Percentiles rank a stretch among this genome's conserved stretches.
Evolutionary conservation across 208 protist genomes (phyloP).

Genomic region (Leishmania aethiopica): DNA sequence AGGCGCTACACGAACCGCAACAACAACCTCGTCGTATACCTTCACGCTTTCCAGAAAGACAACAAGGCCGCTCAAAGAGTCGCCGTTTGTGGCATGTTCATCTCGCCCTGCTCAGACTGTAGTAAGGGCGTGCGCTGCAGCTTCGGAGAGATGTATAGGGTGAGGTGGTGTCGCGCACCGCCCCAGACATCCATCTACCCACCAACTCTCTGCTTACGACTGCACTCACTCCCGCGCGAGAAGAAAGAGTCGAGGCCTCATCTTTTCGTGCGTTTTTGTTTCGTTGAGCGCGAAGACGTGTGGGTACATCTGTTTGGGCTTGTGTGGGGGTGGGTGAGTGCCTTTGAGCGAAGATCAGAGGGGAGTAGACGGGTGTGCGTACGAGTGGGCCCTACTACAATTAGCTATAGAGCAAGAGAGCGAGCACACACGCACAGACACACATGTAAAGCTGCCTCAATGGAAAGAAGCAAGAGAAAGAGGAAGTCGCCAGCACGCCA

Average conservation of each 20-base stretch:
- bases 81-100: not conserved
- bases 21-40: not conserved
- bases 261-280: not conserved
- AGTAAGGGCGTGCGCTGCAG: not conserved
- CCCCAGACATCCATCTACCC: not conserved
- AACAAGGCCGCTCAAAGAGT: not conserved
- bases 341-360: not conserved
- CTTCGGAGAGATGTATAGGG: not conserved
- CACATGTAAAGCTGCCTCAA: not conserved
- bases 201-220: not conserved
- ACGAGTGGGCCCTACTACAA: not conserved
- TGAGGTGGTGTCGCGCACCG: not conserved
- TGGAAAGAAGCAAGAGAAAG: not conserved
- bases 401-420: not conserved
- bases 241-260: not conserved
- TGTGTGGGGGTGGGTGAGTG: not conserved
- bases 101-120: not conserved
- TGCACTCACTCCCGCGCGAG: not conserved
- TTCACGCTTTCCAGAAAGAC: not conserved
- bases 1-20: not conserved
- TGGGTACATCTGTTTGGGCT: not conserved
- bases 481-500: not conserved
- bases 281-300: not conserved
- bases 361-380: not conserved
- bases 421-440: not conserved